A percentile compares a stretch with the other conserved stretches of the same genome.
These are phyloP conservation scores for Mastigamoeba balamuthi DNA, from an alignment of 78 protist genomes.

Conservation along the genomic window DNA sequence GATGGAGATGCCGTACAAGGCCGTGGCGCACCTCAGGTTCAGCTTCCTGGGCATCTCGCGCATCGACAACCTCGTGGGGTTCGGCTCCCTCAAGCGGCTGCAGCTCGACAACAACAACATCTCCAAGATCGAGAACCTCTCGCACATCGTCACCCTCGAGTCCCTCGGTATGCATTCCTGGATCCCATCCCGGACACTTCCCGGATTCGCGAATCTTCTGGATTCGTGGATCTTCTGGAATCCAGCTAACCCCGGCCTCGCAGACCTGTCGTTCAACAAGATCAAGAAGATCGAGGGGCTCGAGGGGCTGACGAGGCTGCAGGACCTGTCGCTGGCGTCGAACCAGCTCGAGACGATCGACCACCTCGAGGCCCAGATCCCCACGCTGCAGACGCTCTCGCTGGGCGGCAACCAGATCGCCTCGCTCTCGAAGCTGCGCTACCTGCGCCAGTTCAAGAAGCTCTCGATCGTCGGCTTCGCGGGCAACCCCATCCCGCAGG, in stretches of 20 bases:
- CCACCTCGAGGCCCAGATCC: neutral
- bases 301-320: too few species aligned
- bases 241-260: too few species aligned
- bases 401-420: neutral
- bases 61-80: conserved; percentile 4
- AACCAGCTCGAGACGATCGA: neutral
- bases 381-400: neutral
- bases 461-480: neutral
- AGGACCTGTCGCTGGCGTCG: neutral
- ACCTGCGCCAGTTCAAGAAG: neutral
- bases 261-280: conserved; percentile 14
- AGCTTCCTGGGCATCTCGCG: too few species aligned
- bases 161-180: neutral
- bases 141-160: neutral
- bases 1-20: too few species aligned
- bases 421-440: neutral
- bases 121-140: conserved; percentile 1
- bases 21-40: too few species aligned
- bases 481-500: neutral
- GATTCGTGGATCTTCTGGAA: too few species aligned
- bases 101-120: conserved; percentile 8
- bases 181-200: neutral
- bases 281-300: conserved; percentile 5
- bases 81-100: neutral
- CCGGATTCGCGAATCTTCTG: too few species aligned